Base-by-base conservation (phyloP, 129 eudicot genomes). In the Artemisia tridentata region DNA sequence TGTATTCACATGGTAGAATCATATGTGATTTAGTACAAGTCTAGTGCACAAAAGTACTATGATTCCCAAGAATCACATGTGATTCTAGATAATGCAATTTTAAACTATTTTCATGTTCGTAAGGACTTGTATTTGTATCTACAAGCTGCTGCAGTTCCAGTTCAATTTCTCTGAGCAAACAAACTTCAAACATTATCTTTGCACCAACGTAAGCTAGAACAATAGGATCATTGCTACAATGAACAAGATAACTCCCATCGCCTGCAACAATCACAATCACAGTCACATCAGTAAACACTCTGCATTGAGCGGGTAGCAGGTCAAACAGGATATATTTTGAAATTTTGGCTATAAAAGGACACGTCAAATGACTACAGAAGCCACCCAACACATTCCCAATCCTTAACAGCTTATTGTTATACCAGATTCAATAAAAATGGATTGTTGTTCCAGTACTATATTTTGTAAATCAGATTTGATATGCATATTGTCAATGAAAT, bases 201-300 rank as follows among this genome's bases (percentile, higher is more conserved):
- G 55, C 65, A 52, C 46, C 63, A 52, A 25, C 69, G 51, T 17
- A 13, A 66, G 77, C 76, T 75, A 84, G 75, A 84, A 81, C 27
- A 86, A 66, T 45, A 85, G 78, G 74, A 88, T 43, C 69, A 82
- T 63, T 55, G 82, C 78, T 58, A 86, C 80, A 56, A 91, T 86
- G 61, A 92, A 56, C 81, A 86, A 63, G 65, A 84, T 83, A 78
- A 88, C 80, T 51, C 83, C 95, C 98, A 92, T 61, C 5, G 98
- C 98, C 98, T 92, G 86, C n/a, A n/a, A n/a, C 81, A 83, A 74
- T 25, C 65, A 48, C 80, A 77, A 64, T 48, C n/a, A n/a, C 52
- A 77, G 56, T 48, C 52, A 63, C 7, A 41, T 67, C 62, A 66
- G 34, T 23, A 70, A 11, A 48, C 46, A 68, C 17, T 38, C 50